Evolutionary conservation across 2,329 filamentous ascomycete genomes (phyloP).

Genomic region (Triangularia setosa): DNA sequence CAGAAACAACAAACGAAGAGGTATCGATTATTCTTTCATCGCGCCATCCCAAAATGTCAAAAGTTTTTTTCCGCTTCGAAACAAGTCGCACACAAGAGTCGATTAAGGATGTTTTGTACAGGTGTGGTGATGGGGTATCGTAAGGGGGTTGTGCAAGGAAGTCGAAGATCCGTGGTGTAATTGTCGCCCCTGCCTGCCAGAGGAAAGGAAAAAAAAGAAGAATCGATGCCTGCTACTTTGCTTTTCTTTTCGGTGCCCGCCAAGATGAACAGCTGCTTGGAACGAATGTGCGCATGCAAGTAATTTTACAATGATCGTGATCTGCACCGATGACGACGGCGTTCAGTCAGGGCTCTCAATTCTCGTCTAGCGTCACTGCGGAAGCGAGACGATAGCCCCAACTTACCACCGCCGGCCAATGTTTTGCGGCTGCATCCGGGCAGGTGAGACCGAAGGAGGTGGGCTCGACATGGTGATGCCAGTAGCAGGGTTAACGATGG

Average conservation of each 20-base stretch:
- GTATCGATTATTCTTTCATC: conserved; percentile 34
- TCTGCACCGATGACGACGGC: conserved; percentile 35
- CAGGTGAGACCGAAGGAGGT: conserved; percentile 65
- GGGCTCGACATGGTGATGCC: conserved; percentile 86
- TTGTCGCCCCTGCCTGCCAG: conserved; percentile 33
- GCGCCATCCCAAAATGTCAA: conserved; percentile 29
- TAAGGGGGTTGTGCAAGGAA: conserved; percentile 20
- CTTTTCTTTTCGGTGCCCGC: conserved; percentile 42
- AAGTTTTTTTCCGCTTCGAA: conserved; percentile 26
- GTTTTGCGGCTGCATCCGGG: conserved; percentile 53
- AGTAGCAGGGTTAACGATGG: conserved; percentile 93
- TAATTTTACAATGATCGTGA: conserved; percentile 33
- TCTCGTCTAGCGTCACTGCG: conserved; percentile 27
- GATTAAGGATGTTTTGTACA: conserved; percentile 34
- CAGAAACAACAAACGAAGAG: conserved; percentile 26
- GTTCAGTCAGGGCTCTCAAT: conserved; percentile 30
- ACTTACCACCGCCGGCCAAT: conserved; percentile 54
- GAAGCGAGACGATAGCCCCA: conserved; percentile 31
- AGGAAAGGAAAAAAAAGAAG: conserved; percentile 35
- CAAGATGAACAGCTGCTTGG: conserved; percentile 46
- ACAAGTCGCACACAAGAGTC: conserved; percentile 30
- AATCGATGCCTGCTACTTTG: conserved; percentile 43
- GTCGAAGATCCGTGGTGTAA: conserved; percentile 20
- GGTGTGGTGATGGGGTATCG: conserved; percentile 24
- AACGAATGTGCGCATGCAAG: conserved; percentile 36